Percentiles rank a stretch among this genome's conserved stretches.
phyloP scores from a whole-genome alignment of 176 grass and related monocot genomes.

The Carex cristatella region DNA sequence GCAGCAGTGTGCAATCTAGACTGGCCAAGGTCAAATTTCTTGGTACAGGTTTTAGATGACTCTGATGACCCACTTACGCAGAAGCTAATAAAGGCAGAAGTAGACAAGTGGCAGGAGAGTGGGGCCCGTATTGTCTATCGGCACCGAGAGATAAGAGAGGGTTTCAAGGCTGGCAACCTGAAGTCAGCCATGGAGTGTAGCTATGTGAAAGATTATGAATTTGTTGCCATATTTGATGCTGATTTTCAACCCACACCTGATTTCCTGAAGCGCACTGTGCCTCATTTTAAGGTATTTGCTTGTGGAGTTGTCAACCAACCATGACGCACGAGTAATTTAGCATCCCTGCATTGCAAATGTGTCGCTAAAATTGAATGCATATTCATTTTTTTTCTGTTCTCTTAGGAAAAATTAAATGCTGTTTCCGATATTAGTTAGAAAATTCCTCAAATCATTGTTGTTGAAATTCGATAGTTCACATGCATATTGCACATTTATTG shows the following conservation, averaged over 20 bases:
- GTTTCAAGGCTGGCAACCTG: slow-evolving; percentile 51
- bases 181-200: slow-evolving; percentile 49
- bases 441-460: neutral
- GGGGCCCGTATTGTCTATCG: slow-evolving; percentile 36
- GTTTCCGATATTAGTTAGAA: neutral
- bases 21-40: slow-evolving; percentile 38
- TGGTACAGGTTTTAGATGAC: slow-evolving; percentile 49
- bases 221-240: slow-evolving; percentile 49
- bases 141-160: slow-evolving; percentile 40
- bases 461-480: slow-evolving; percentile 11
- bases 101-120: slow-evolving; percentile 44
- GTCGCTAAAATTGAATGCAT: neutral
- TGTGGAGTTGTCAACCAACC: neutral
- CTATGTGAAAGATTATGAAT: slow-evolving; percentile 51
- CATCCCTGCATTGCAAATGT: neutral
- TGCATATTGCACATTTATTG: neutral
- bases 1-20: slow-evolving; percentile 49
- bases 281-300: slow-evolving; percentile 46
- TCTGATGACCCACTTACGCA: slow-evolving; percentile 36
- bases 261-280: slow-evolving; percentile 41
- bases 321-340: neutral
- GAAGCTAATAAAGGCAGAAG: slow-evolving; percentile 40
- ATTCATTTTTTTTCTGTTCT: neutral
- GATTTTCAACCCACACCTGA: slow-evolving; percentile 44
- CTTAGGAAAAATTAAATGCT: neutral